Percentiles rank a stretch among this genome's conserved stretches.
phyloP scores from a whole-genome alignment of 805 yeast genomes.

The Spathaspora boniae region DNA sequence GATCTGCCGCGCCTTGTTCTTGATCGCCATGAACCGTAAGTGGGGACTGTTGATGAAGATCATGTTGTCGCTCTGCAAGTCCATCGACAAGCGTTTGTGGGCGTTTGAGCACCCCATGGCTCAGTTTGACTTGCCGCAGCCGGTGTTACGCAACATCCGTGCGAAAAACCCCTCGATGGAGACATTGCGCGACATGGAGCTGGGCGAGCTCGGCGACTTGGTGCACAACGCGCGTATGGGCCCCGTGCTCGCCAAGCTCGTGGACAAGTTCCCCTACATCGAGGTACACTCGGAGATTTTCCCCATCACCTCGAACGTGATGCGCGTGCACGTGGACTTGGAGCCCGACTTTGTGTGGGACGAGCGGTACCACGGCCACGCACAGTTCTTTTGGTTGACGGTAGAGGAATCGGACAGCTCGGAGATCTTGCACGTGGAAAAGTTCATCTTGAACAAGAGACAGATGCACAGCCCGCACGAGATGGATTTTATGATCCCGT shows the following conservation, averaged over 20 bases:
- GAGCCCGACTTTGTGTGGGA: constrained; percentile 88
- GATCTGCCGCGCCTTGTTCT: constrained; percentile 85
- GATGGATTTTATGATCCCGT: constrained; percentile 89
- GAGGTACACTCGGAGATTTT: constrained; percentile 76
- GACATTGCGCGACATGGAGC: constrained; percentile 64
- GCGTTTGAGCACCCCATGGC: constrained; percentile 83
- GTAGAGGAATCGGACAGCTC: constrained; percentile 83
- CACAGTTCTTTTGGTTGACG: constrained; percentile 87
- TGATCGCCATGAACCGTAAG: constrained; percentile 80
- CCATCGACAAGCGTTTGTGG: constrained; percentile 85
- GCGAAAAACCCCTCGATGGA: constrained; percentile 68
- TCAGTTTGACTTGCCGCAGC: constrained; percentile 79
- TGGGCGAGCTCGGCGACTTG: constrained; percentile 81
- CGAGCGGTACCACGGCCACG: constrained; percentile 70
- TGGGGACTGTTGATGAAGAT: constrained; percentile 85
- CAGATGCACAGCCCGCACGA: constrained; percentile 57
- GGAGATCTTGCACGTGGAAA: constrained; percentile 76
- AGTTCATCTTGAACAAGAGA: constrained; percentile 61
- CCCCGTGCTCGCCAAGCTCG: constrained; percentile 48
- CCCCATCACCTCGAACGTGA: constrained; percentile 84
- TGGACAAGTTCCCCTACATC: constrained; percentile 73
- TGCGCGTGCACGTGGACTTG: constrained; percentile 70
- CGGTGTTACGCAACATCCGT: constrained; percentile 58
- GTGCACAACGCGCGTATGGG: constrained; percentile 85
- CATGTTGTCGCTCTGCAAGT: constrained; percentile 77